These are phyloP conservation scores for Globisporangium cystogenes DNA, from an alignment of 352 stramenopile genomes.

Conservation along the genomic window DNA sequence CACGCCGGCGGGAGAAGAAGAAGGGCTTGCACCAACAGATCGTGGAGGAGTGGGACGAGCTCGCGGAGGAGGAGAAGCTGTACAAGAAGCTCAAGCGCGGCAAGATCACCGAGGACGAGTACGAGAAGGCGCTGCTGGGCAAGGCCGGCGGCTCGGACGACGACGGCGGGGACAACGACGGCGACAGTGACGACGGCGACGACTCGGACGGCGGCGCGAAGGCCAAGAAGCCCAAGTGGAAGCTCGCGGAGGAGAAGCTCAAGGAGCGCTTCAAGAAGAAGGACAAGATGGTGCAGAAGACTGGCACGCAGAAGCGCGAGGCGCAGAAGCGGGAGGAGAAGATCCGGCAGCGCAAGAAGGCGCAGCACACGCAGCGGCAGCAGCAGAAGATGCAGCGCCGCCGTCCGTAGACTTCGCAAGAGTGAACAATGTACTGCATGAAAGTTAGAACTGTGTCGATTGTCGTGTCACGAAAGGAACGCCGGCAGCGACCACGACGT, in stretches of 20 bases:
- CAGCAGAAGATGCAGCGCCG: slow-evolving; percentile 46
- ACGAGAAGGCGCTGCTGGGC: slow-evolving; percentile 74
- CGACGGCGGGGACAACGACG: slow-evolving; percentile 19
- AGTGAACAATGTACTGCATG: slow-evolving; percentile 16
- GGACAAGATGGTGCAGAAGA: slow-evolving; percentile 67
- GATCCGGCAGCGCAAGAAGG: slow-evolving; percentile 80
- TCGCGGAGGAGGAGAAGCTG: slow-evolving; percentile 95
- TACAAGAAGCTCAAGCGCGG: slow-evolving; percentile 97
- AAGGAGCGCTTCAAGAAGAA: slow-evolving; percentile 87
- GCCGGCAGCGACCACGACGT: slow-evolving; percentile 45
- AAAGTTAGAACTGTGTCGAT: too few species aligned
- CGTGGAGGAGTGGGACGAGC: slow-evolving; percentile 99
- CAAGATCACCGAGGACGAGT: slow-evolving; percentile 96
- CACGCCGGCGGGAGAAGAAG: slow-evolving; percentile 91
- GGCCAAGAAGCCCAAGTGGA: slow-evolving; percentile 57
- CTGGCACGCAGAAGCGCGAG: slow-evolving; percentile 62
- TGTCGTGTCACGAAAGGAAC: slow-evolving; percentile 21
- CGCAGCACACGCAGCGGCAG: slow-evolving; percentile 57
- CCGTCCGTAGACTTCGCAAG: slow-evolving; percentile 5
- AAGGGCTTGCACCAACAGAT: slow-evolving; percentile 95
- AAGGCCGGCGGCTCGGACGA: slow-evolving; percentile 37
- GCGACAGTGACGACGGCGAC: slow-evolving; percentile 21
- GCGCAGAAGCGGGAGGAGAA: slow-evolving; percentile 73
- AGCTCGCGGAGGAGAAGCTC: slow-evolving; percentile 52
- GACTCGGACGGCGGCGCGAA: slow-evolving; percentile 14